Conservation (phyloP, 169 alveolate species). For the Plasmodium inui region DNA sequence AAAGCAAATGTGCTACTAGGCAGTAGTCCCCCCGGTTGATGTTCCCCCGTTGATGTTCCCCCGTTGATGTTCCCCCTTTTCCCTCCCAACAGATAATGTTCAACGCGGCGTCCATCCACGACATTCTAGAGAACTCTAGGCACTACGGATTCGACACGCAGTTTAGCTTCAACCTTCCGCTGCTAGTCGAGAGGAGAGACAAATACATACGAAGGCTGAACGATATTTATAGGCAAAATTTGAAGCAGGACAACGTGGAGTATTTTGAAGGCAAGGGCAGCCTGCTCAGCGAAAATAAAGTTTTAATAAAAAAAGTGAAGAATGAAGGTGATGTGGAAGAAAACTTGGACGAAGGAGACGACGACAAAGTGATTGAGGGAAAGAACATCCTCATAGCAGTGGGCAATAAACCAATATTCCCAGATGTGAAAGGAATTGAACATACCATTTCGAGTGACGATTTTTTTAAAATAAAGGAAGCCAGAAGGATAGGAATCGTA, state of each 20-base stretch:
- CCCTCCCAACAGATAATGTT: conserved; percentile 83
- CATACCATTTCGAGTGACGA: conserved; percentile 91
- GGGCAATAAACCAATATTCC: conserved; percentile 89
- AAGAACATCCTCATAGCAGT: conserved; percentile 89
- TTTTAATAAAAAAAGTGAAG: conserved; percentile 20
- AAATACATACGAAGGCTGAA: conserved; percentile 86
- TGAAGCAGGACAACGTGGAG: conserved; percentile 84
- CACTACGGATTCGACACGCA: conserved; percentile 83
- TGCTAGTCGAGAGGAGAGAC: conserved; percentile 82
- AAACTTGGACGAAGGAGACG: conserved; percentile 28
- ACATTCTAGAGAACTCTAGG: conserved; percentile 81
- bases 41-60: neutral
- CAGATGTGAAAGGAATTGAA: conserved; percentile 87
- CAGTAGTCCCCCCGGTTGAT: neutral
- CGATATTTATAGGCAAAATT: conserved; percentile 84
- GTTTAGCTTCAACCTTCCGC: conserved; percentile 37
- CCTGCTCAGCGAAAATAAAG: conserved; percentile 19
- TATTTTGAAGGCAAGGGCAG: conserved; percentile 74
- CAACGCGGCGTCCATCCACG: conserved; percentile 86
- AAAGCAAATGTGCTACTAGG: too few species aligned
- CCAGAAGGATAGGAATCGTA: conserved; percentile 92
- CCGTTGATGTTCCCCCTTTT: neutral
- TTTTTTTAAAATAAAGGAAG: conserved; percentile 90
- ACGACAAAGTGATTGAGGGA: conserved; percentile 54
- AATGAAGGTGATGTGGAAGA: neutral